These are phyloP conservation scores for Ustilago tritici DNA, from an alignment of 1,284 basidiomycete genomes.

Conservation along the genomic window DNA sequence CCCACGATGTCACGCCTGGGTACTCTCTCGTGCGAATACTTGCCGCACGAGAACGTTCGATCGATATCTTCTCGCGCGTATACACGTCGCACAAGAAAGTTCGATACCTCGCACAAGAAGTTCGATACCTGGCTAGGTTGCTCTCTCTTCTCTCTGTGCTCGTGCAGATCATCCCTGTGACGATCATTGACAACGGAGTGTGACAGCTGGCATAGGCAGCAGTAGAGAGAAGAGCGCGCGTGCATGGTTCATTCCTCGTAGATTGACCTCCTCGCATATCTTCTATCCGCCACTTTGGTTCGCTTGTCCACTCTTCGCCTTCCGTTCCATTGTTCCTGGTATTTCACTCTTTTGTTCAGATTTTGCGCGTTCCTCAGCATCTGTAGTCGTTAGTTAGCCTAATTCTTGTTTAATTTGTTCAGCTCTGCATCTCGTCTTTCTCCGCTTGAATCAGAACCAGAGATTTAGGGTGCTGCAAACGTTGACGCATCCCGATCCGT, in stretches of 20 bases:
- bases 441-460: conserved; percentile 3
- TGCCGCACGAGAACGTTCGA: too few species aligned
- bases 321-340: conserved; percentile 20
- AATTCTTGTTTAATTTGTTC: neutral
- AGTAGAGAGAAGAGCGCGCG: conserved; percentile 1
- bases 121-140: neutral
- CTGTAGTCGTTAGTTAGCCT: neutral
- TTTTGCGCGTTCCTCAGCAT: conserved; percentile 23
- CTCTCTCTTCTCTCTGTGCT: neutral
- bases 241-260: conserved; percentile 28
- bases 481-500: neutral
- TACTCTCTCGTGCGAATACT: too few species aligned
- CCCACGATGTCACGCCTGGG: neutral
- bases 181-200: neutral
- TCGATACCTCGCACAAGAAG: too few species aligned
- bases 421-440: neutral
- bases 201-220: conserved; percentile 10
- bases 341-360: conserved; percentile 7
- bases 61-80: too few species aligned
- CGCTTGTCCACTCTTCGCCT: neutral
- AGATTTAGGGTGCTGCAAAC: neutral
- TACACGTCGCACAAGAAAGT: too few species aligned
- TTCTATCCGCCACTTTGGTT: conserved; percentile 3
- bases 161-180: neutral
- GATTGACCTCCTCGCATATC: conserved; percentile 29